Conservation (phyloP, 345 rosid genomes). For the Citrus inodora region DNA sequence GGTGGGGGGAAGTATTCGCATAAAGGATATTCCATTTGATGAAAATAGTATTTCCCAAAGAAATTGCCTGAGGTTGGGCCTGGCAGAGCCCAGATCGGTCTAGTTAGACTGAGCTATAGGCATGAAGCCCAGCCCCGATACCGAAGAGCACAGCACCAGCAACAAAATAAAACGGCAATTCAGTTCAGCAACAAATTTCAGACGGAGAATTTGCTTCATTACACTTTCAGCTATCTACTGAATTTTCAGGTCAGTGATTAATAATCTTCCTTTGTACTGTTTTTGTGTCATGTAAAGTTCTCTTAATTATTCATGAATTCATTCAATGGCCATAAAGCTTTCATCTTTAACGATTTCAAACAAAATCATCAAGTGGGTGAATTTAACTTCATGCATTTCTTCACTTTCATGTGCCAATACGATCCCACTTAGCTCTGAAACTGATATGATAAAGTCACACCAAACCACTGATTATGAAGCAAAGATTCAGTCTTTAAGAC, state of each 20-base stretch:
- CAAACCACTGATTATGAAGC: conserved; percentile 23
- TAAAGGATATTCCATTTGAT: no score
- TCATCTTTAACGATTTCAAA: conserved; percentile 23
- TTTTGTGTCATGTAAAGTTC: neutral
- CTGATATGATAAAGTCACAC: conserved; percentile 9
- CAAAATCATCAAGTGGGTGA: conserved; percentile 28
- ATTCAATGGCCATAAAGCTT: conserved; percentile 32
- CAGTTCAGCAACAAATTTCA: no score
- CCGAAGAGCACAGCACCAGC: no score
- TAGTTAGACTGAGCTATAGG: no score
- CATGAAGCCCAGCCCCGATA: no score
- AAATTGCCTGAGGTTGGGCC: no score
- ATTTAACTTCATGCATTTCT: conserved; percentile 25
- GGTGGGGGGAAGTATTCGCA: no score
- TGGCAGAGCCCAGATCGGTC: no score
- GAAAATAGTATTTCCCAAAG: no score
- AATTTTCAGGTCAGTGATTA: conserved; percentile 19
- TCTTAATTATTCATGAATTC: conserved; percentile 8
- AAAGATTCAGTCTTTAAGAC: conserved; percentile 31
- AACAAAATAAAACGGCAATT: no score
- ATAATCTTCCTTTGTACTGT: neutral
- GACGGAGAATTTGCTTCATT: no score
- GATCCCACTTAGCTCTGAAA: conserved; percentile 17
- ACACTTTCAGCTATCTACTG: neutral
- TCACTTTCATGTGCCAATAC: conserved; percentile 29